Conservation (phyloP, 257 asterid species). For the Leptodermis oblonga region DNA sequence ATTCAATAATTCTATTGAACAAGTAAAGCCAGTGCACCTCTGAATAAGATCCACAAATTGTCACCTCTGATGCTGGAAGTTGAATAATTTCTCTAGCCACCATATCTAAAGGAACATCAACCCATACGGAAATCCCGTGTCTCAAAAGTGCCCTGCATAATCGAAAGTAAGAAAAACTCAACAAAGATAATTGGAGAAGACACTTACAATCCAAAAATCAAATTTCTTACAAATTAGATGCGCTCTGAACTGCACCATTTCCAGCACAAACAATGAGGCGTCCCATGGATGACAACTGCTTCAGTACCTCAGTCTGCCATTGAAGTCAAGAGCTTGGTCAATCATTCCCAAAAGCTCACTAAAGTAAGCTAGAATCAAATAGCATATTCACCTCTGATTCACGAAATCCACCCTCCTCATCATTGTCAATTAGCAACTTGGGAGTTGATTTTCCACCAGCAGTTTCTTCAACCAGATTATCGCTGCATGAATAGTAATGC, state of each 20-base stretch:
- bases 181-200: not conserved
- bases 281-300: conserved; percentile 96
- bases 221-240: conserved; percentile 67
- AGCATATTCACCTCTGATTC: conserved; percentile 75
- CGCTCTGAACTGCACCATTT: conserved; percentile 78
- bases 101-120: conserved; percentile 81
- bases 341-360: not conserved
- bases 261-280: conserved; percentile 92
- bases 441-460: conserved; percentile 73
- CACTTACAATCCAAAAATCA: not conserved
- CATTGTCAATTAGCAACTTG: conserved; percentile 42
- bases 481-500: conserved; percentile 34
- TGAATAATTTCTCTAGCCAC: conserved; percentile 61
- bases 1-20: not conserved
- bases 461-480: conserved; percentile 76
- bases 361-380: no score
- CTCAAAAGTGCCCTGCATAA: conserved; percentile 74
- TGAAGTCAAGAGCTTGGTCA: no score
- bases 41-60: conserved; percentile 43
- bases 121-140: conserved; percentile 84
- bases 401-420: conserved; percentile 62
- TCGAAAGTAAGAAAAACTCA: not conserved
- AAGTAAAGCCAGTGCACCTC: conserved; percentile 47
- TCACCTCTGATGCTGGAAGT: conserved; percentile 51
- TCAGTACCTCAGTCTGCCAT: conserved; percentile 66